Conservation (phyloP, 1,284 basidiomycete genomes). For the Malassezia restricta region DNA sequence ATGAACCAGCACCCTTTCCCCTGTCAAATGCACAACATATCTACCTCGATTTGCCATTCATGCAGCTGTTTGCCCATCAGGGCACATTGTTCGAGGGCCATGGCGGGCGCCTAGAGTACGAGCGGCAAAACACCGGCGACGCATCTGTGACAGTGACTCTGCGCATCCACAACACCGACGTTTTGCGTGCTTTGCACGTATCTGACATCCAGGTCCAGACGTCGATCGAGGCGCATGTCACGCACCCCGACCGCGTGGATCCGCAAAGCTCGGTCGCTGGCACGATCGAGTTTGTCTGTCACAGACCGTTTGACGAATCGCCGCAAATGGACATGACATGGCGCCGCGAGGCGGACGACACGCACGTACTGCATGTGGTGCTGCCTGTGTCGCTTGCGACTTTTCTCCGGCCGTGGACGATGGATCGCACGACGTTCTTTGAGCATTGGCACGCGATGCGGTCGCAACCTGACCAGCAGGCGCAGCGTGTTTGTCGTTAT, state of each 20-base stretch:
- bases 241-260: not conserved
- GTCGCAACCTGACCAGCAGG: conserved; percentile 48
- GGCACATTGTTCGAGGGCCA: not conserved
- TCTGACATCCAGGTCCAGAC: not conserved
- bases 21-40: not conserved
- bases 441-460: conserved; percentile 97
- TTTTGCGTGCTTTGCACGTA: not conserved
- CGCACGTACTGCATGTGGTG: not conserved
- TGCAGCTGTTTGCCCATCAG: not conserved
- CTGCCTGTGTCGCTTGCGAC: conserved; percentile 1
- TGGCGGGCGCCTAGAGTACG: not conserved
- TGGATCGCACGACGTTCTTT: conserved; percentile 65
- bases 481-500: not conserved
- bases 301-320: not conserved
- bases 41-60: not conserved
- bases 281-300: not conserved
- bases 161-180: not conserved
- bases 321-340: not conserved
- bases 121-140: not conserved
- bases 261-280: not conserved
- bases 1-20: not conserved
- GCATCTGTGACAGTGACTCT: not conserved
- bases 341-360: not conserved
- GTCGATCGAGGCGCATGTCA: not conserved
- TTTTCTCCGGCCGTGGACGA: not conserved